These are phyloP conservation scores for Pugionium cornutum DNA, from an alignment of 345 rosid genomes.

Conservation along the genomic window DNA sequence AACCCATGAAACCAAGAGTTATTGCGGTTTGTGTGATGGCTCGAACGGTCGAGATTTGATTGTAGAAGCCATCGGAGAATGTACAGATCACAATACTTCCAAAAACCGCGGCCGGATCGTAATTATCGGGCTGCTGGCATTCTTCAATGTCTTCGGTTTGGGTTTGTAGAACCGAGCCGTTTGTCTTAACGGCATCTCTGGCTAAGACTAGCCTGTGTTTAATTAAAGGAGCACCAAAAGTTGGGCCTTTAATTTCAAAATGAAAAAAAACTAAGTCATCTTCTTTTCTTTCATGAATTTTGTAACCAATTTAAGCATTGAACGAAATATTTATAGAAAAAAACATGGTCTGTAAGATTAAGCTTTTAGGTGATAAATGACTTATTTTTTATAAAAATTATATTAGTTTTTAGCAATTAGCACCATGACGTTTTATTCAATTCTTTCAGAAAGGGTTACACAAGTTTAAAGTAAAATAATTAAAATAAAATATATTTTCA, in stretches of 20 bases:
- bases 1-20: slow-evolving; percentile 61
- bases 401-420: too few species aligned
- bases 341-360: background rate
- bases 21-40: slow-evolving; percentile 63
- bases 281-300: background rate
- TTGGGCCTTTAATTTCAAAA: slow-evolving; percentile 51
- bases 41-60: slow-evolving; percentile 54
- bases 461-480: too few species aligned
- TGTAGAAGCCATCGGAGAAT: slow-evolving; percentile 72
- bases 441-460: too few species aligned
- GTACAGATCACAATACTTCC: slow-evolving; percentile 69
- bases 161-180: slow-evolving; percentile 55
- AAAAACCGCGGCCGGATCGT: slow-evolving; percentile 51
- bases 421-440: too few species aligned
- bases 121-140: slow-evolving; percentile 68
- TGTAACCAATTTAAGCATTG: background rate
- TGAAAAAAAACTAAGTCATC: background rate
- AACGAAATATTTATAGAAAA: background rate
- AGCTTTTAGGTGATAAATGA: background rate
- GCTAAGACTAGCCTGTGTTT: slow-evolving; percentile 63
- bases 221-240: slow-evolving; percentile 49
- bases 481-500: too few species aligned
- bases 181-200: slow-evolving; percentile 53
- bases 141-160: slow-evolving; percentile 54
- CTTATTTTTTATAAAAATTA: too few species aligned